Evolutionary conservation across 2,329 filamentous ascomycete genomes (phyloP).

Genomic region (Trichophyton rubrum): DNA sequence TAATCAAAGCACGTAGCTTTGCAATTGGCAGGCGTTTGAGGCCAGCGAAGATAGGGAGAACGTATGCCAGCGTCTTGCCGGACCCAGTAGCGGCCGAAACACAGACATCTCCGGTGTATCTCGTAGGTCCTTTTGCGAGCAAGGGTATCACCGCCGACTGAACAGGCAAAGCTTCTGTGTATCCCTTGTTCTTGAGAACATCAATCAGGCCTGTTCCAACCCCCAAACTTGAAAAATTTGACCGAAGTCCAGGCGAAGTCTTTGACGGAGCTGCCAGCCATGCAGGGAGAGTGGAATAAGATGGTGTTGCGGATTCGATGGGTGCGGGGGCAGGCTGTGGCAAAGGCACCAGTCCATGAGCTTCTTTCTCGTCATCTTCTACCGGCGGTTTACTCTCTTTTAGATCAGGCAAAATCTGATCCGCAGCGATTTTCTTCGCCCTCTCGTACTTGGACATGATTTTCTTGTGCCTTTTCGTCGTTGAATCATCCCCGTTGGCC

Average conservation of each 20-base stretch:
- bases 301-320: conserved; percentile 45
- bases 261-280: conserved; percentile 72
- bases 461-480: conserved; percentile 15
- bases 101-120: conserved; percentile 63
- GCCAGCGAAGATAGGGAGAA: conserved; percentile 70
- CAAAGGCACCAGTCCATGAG: conserved; percentile 65
- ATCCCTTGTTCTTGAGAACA: conserved; percentile 55
- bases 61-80: conserved; percentile 86
- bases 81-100: conserved; percentile 91
- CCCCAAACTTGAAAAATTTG: conserved; percentile 52
- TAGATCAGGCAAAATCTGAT: not conserved
- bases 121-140: conserved; percentile 52
- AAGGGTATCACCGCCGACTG: conserved; percentile 71
- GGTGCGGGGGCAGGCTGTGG: conserved; percentile 57
- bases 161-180: conserved; percentile 61
- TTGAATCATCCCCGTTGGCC: conserved; percentile 27
- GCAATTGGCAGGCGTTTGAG: conserved; percentile 54
- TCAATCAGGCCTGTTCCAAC: conserved; percentile 49
- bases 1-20: conserved; percentile 63
- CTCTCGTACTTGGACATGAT: conserved; percentile 21
- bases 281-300: conserved; percentile 64
- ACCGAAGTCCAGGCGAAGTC: conserved; percentile 48
- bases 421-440: conserved; percentile 12
- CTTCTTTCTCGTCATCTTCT: conserved; percentile 7
- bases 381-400: not conserved